phyloP scores from a whole-genome alignment of 2,329 filamentous ascomycete species.

The Aureobasidium sp. region DNA sequence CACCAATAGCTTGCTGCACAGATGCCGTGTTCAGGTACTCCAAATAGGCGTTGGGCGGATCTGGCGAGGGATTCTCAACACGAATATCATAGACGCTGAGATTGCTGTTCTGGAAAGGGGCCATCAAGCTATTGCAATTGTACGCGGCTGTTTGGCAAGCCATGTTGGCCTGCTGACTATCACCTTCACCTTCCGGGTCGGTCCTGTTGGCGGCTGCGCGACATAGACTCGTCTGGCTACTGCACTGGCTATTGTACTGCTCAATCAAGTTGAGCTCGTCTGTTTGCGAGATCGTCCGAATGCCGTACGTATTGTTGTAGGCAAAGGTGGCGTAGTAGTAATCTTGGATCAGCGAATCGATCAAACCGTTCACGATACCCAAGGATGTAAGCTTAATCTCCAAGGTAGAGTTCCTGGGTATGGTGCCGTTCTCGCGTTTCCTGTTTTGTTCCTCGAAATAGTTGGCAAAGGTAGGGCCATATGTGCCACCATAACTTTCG shows the following conservation, averaged over 20 bases:
- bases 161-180: conserved; percentile 24
- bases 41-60: conserved; percentile 36
- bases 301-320: conserved; percentile 57
- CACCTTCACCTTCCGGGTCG: conserved; percentile 29
- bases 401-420: conserved; percentile 44
- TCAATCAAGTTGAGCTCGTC: conserved; percentile 38
- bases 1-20: conserved; percentile 42
- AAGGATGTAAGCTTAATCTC: conserved; percentile 54
- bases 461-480: conserved; percentile 55
- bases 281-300: conserved; percentile 47
- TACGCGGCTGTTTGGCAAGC: conserved; percentile 22
- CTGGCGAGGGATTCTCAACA: conserved; percentile 26
- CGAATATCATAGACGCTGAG: conserved; percentile 40
- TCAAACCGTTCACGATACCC: conserved; percentile 63
- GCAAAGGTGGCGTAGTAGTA: conserved; percentile 51
- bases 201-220: conserved; percentile 21
- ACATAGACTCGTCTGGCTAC: conserved; percentile 32
- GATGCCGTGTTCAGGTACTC: conserved; percentile 43
- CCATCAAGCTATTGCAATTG: conserved; percentile 19
- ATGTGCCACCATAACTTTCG: conserved; percentile 55
- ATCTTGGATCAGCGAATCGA: conserved; percentile 56
- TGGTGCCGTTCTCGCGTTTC: conserved; percentile 42
- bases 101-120: conserved; percentile 15
- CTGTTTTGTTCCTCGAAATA: conserved; percentile 55
- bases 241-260: conserved; percentile 45